A percentile compares a stretch with the other conserved stretches of the same genome.
Conservation (phyloP, 805 yeast species). For the Tetrapisispora nanseiensis region DNA sequence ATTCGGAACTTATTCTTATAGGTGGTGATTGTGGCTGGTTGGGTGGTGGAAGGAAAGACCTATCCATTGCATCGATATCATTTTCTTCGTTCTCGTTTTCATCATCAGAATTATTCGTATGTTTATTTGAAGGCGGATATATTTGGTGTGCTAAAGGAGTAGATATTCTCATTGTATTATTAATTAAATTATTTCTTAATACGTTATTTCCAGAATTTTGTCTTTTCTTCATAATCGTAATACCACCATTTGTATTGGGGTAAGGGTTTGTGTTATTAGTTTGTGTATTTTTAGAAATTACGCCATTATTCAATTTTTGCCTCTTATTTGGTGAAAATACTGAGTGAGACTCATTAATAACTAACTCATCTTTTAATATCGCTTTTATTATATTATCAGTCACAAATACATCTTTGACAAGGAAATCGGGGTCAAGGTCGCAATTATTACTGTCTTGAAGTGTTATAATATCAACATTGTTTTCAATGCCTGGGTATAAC, state of each 20-base stretch:
- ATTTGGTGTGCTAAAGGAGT: constrained; percentile 35
- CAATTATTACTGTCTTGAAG: constrained; percentile 60
- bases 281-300: neutral
- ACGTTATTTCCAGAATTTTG: constrained; percentile 10
- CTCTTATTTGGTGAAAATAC: constrained; percentile 19
- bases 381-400: constrained; percentile 39
- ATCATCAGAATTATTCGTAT: constrained; percentile 21
- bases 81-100: constrained; percentile 14
- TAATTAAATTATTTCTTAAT: constrained; percentile 4
- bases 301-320: constrained; percentile 17
- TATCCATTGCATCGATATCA: constrained; percentile 25
- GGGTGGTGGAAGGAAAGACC: constrained; percentile 31
- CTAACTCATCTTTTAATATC: constrained; percentile 34
- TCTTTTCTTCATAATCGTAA: constrained; percentile 19
- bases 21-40: constrained; percentile 31
- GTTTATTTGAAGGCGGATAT: constrained; percentile 24
- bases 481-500: constrained; percentile 52
- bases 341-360: constrained; percentile 19
- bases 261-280: neutral
- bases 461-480: constrained; percentile 43
- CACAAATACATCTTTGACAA: constrained; percentile 54
- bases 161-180: constrained; percentile 24
- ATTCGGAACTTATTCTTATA: constrained; percentile 30
- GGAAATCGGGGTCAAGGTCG: constrained; percentile 72
- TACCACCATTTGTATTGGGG: constrained; percentile 8